phyloP scores from a whole-genome alignment of 495 filamentous ascomycete genomes.

The Chlorociboria aeruginascens region DNA sequence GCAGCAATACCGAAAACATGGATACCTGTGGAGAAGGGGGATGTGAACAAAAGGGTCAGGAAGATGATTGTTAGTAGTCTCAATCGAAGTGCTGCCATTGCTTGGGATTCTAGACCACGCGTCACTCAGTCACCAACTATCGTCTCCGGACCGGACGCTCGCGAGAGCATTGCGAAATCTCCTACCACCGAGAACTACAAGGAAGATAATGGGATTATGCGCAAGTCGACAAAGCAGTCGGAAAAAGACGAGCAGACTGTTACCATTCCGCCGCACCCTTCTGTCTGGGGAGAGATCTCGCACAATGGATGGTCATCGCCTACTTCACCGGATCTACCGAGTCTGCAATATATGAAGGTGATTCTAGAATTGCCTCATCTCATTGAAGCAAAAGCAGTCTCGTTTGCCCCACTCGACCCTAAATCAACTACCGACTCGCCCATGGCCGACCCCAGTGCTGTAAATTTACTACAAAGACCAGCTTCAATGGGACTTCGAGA shows the following conservation, averaged over 20 bases:
- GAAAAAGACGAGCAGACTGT: constrained; percentile 9
- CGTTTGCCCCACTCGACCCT: constrained; percentile 58
- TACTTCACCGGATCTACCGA: constrained; percentile 54
- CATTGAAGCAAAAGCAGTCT: constrained; percentile 85
- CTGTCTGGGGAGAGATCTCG: constrained; percentile 60
- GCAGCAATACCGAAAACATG: constrained; percentile 72
- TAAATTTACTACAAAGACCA: constrained; percentile 59
- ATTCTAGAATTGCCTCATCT: constrained; percentile 79
- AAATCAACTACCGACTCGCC: constrained; percentile 28
- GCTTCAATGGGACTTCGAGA: constrained; percentile 65
- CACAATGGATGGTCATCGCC: constrained; percentile 90
- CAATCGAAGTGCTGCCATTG: constrained; percentile 65
- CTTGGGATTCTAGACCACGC: constrained; percentile 65
- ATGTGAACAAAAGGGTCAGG: constrained; percentile 59
- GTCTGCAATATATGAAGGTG: constrained; percentile 71
- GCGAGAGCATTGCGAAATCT: background rate
- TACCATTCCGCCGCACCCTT: constrained; percentile 3
- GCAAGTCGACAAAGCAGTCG: background rate
- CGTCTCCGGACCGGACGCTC: constrained; percentile 4
- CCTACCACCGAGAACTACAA: background rate
- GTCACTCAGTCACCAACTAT: constrained; percentile 17
- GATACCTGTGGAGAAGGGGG: constrained; percentile 71
- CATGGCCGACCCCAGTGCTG: constrained; percentile 42
- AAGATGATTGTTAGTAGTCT: constrained; percentile 61
- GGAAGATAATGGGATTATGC: background rate